Percentiles rank a stretch among this genome's conserved stretches.
These are phyloP conservation scores for Diplodia mutila DNA, from an alignment of 2,329 filamentous ascomycete genomes.

Conservation along the genomic window DNA sequence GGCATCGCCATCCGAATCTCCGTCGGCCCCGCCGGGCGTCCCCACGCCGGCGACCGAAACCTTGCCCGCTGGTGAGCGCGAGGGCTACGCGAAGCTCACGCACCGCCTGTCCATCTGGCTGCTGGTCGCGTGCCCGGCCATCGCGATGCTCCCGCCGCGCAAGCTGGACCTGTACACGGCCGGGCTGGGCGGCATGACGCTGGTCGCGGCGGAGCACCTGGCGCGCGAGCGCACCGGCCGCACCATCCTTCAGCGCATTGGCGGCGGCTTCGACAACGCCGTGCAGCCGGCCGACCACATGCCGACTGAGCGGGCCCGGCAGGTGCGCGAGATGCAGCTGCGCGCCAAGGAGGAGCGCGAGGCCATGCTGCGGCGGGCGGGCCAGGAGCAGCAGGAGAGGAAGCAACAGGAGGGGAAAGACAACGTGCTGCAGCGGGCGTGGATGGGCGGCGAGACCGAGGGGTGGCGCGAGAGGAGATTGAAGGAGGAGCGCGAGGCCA, in stretches of 20 bases:
- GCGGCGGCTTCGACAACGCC: constrained; percentile 19
- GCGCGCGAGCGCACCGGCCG: constrained; percentile 46
- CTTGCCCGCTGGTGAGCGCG: constrained; percentile 14
- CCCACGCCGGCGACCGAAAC: not conserved
- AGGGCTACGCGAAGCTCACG: constrained; percentile 36
- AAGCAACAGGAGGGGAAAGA: constrained; percentile 29
- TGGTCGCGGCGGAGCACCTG: constrained; percentile 56
- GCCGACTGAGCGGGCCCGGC: constrained; percentile 44
- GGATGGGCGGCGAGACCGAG: constrained; percentile 49
- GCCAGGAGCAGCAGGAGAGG: constrained; percentile 28
- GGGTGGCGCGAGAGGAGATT: constrained; percentile 51
- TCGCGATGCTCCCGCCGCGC: constrained; percentile 62
- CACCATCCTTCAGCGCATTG: constrained; percentile 41
- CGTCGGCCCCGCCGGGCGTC: not conserved
- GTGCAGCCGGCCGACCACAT: constrained; percentile 30
- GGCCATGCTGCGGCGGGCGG: constrained; percentile 37
- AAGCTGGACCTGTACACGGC: constrained; percentile 66
- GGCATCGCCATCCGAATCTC: not conserved
- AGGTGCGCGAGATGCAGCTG: constrained; percentile 41
- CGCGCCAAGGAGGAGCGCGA: constrained; percentile 40
- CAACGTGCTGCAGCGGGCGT: constrained; percentile 40
- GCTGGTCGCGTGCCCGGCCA: constrained; percentile 57
- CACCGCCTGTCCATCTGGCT: constrained; percentile 55
- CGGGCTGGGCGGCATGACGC: constrained; percentile 53
- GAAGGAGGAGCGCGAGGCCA: constrained; percentile 49